Conservation (phyloP, 257 asterid species). For the Asclepias syriaca region DNA sequence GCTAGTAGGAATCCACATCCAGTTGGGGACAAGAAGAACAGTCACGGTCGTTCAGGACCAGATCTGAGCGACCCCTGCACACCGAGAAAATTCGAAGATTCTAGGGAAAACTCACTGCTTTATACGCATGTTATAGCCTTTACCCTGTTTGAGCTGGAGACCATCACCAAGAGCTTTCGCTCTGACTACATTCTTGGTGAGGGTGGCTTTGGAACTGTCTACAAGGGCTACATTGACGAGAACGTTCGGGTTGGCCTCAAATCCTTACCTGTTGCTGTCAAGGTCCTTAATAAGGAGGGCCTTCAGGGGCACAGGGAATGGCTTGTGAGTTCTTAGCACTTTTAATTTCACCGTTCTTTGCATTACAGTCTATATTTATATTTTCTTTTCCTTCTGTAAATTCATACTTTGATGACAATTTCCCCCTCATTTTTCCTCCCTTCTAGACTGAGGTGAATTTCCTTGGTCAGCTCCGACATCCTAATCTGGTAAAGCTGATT, state of each 20-base stretch:
- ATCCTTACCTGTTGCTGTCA: conserved; percentile 94
- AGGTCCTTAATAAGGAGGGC: conserved; percentile 97
- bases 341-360: not conserved
- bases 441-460: conserved; percentile 90
- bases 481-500: conserved; percentile 91
- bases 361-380: not conserved
- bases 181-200: conserved; percentile 98
- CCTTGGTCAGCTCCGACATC: conserved; percentile 95
- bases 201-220: conserved; percentile 98
- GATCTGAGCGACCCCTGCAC: conserved; percentile 91
- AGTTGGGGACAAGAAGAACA: conserved; percentile 61
- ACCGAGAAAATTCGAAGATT: conserved; percentile 74
- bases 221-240: conserved; percentile 96
- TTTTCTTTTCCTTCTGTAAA: not conserved
- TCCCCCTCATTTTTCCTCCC: conserved; percentile 6
- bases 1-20: conserved; percentile 43
- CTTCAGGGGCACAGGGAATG: conserved; percentile 99
- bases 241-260: conserved; percentile 95
- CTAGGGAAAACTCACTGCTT: conserved; percentile 55
- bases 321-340: conserved; percentile 56
- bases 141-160: conserved; percentile 91
- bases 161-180: conserved; percentile 96
- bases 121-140: conserved; percentile 89
- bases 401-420: not conserved
- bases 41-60: conserved; percentile 62